These are phyloP conservation scores for Trichoderma koningii DNA, from an alignment of 2,329 filamentous ascomycete species.

Conservation along the genomic window DNA sequence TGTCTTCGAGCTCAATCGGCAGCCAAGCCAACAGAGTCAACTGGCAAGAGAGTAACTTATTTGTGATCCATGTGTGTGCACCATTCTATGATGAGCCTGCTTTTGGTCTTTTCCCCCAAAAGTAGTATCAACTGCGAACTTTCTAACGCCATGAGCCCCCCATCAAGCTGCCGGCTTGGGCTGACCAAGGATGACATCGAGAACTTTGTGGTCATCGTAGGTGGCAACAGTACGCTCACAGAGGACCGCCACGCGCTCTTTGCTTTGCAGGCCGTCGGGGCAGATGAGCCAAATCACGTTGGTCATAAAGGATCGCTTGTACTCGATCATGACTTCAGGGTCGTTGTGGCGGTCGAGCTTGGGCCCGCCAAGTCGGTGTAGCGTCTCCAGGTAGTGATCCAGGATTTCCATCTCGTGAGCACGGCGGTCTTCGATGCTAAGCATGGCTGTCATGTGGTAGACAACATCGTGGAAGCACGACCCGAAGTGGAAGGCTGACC, in stretches of 20 bases:
- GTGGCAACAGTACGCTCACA: slow-evolving; percentile 14
- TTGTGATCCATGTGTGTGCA: too few species aligned
- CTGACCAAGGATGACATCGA: slow-evolving; percentile 14
- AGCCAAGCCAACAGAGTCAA: too few species aligned
- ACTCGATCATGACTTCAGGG: slow-evolving; percentile 17
- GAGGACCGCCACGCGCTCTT: not conserved
- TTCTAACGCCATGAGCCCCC: not conserved
- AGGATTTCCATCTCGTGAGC: slow-evolving; percentile 16
- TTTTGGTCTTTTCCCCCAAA: not conserved
- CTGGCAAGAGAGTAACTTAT: too few species aligned
- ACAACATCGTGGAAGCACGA: slow-evolving; percentile 22
- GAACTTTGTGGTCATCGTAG: slow-evolving; percentile 18
- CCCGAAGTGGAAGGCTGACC: slow-evolving; percentile 18
- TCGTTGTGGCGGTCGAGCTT: slow-evolving; percentile 21
- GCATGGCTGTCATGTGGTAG: slow-evolving; percentile 21
- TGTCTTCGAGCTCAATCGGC: too few species aligned
- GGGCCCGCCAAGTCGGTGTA: slow-evolving; percentile 15
- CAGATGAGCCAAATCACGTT: slow-evolving; percentile 19
- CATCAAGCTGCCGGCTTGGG: slow-evolving; percentile 8
- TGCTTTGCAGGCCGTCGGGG: slow-evolving; percentile 6
- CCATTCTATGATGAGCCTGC: not conserved
- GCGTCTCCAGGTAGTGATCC: slow-evolving; percentile 14
- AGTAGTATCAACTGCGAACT: not conserved
- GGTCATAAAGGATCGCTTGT: slow-evolving; percentile 15
- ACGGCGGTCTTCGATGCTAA: slow-evolving; percentile 10